Conservation (phyloP, 495 filamentous ascomycete species). For the Penicillium taxi region DNA sequence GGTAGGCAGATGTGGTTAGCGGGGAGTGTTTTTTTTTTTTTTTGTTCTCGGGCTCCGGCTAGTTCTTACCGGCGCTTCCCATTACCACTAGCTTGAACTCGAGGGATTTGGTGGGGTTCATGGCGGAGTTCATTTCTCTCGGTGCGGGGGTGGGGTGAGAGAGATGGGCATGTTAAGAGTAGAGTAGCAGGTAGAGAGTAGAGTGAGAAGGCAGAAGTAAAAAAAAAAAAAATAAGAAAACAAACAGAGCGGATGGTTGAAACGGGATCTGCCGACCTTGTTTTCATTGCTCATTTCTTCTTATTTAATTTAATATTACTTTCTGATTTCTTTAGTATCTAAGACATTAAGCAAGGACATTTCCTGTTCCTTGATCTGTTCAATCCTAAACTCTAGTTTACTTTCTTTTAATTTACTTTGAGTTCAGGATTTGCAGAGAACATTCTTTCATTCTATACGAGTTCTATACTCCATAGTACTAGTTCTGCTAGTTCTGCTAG, state of each 20-base stretch:
- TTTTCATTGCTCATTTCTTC: background rate
- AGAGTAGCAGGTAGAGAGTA: background rate
- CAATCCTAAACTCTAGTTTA: no score
- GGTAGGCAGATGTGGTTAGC: background rate
- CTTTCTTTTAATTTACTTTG: no score
- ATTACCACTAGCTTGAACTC: slow-evolving; percentile 92
- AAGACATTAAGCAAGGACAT: no score
- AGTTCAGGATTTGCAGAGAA: background rate
- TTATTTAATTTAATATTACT: no score
- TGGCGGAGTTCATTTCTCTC: no score
- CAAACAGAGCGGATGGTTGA: background rate
- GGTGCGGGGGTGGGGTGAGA: slow-evolving; percentile 28
- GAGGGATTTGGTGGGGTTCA: slow-evolving; percentile 67
- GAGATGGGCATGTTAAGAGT: slow-evolving; percentile 24
- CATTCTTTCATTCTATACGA: background rate
- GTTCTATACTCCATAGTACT: background rate
- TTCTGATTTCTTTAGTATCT: background rate
- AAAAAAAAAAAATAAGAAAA: slow-evolving; percentile 1
- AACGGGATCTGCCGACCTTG: slow-evolving; percentile 12
- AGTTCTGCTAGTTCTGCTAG: no score
- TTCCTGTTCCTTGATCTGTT: no score
- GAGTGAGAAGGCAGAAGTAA: background rate
- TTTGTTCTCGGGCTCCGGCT: no score
- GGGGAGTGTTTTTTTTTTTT: background rate
- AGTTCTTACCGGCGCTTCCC: slow-evolving; percentile 64